Evolutionary conservation across 129 eudicot genomes (phyloP).

Genomic region (Lactuca saligna): DNA sequence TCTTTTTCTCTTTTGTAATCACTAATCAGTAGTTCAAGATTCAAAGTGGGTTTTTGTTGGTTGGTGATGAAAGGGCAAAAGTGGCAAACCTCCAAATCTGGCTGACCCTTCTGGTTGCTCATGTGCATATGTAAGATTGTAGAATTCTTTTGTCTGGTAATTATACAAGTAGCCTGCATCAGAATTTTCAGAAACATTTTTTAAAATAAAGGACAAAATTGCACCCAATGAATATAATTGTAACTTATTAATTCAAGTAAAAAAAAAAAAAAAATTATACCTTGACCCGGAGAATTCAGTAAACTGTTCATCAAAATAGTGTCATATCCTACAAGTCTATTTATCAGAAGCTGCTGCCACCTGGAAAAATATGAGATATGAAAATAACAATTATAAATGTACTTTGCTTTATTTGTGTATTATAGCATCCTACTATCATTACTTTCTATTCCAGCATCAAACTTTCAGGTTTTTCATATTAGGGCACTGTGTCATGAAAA

Average conservation of each 20-base stretch:
- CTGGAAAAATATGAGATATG: conserved; percentile 40
- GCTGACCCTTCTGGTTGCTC: conserved; percentile 92
- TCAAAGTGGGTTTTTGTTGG: too few relatives aligned
- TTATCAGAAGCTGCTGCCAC: conserved; percentile 99
- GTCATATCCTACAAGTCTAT: conserved; percentile 94
- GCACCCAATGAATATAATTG: conserved; percentile 8
- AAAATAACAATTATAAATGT: conserved; percentile 6
- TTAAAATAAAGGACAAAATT: conserved; percentile 8
- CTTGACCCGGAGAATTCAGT: conserved; percentile 88
- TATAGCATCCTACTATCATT: background rate
- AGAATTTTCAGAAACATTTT: conserved; percentile 6
- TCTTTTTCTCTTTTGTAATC: background rate
- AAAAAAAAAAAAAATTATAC: conserved; percentile 30
- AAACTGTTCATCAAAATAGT: conserved; percentile 96
- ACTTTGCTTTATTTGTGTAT: background rate
- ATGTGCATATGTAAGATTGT: conserved; percentile 89
- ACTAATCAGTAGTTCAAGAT: background rate
- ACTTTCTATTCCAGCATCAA: background rate
- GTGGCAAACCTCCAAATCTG: conserved; percentile 79
- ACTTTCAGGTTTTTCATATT: background rate
- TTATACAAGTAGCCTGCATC: conserved; percentile 93
- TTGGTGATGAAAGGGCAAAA: conserved; percentile 19
- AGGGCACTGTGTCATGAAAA: background rate
- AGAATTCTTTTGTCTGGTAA: conserved; percentile 92
- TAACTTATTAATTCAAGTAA: background rate